These are phyloP conservation scores for Colletotrichum horii DNA, from an alignment of 2,329 filamentous ascomycete genomes.

Conservation along the genomic window DNA sequence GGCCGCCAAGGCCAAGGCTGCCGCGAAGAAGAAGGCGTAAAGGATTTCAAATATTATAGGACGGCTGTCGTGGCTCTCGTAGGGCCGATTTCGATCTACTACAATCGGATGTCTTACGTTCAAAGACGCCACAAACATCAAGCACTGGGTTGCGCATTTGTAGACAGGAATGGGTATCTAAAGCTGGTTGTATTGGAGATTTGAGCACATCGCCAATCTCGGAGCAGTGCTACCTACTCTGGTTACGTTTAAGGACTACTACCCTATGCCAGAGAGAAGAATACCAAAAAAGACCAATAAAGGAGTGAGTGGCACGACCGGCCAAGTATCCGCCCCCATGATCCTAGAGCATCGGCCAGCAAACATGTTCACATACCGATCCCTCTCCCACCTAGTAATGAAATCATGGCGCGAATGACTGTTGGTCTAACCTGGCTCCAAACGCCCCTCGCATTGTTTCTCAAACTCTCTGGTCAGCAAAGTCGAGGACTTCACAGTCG, in stretches of 20 bases:
- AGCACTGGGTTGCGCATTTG: background rate
- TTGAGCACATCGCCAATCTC: background rate
- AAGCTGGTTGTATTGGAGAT: conserved; percentile 15
- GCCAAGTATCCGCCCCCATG: conserved; percentile 2
- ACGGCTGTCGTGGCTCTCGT: background rate
- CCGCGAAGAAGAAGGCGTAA: conserved; percentile 84
- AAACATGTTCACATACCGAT: background rate
- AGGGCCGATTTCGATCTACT: background rate
- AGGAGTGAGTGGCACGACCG: conserved; percentile 19
- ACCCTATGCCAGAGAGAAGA: conserved; percentile 16
- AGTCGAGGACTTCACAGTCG: conserved; percentile 89
- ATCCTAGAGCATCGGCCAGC: background rate
- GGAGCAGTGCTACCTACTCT: conserved; percentile 2
- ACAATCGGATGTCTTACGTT: background rate
- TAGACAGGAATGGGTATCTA: conserved; percentile 15
- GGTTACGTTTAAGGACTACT: conserved; percentile 3
- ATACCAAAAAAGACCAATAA: conserved; percentile 6
- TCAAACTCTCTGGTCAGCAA: conserved; percentile 74
- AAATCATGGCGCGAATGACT: conserved; percentile 10
- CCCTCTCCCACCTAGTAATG: background rate
- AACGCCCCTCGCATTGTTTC: conserved; percentile 22
- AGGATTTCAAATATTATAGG: background rate
- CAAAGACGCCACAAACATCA: background rate
- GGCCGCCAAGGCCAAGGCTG: conserved; percentile 88
- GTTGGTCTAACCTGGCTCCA: conserved; percentile 13